Evolutionary conservation across 176 grass and related monocot species (phyloP).

Genomic region (Carex parvula): DNA sequence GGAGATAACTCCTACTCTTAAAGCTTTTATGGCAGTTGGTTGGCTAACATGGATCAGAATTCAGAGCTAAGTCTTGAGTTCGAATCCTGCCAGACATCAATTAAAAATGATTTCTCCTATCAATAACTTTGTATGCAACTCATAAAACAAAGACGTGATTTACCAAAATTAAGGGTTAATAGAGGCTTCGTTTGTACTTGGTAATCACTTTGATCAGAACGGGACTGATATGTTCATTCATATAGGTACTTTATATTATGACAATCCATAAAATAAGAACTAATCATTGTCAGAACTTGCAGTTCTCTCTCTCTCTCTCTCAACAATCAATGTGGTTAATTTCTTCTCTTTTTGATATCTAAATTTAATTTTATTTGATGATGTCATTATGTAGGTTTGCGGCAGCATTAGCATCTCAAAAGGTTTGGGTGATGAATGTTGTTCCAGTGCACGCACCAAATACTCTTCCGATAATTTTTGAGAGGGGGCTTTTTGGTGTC

Average conservation of each 20-base stretch:
- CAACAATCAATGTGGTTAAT: neutral
- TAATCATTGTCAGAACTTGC: neutral
- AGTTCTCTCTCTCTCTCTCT: neutral
- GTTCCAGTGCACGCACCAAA: conserved; percentile 75
- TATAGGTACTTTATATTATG: neutral
- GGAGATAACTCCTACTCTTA: neutral
- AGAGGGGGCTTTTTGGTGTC: conserved; percentile 73
- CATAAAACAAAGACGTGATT: neutral
- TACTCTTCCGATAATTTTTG: conserved; percentile 81
- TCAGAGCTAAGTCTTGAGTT: neutral
- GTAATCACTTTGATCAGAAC: neutral
- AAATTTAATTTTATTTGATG: conserved; percentile 19
- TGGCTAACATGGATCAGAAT: neutral
- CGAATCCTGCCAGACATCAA: neutral
- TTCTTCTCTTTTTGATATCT: conserved; percentile 5
- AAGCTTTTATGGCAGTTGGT: neutral
- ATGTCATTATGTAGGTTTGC: conserved; percentile 68
- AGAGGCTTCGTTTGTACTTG: neutral
- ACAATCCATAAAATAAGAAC: neutral
- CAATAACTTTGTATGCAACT: neutral
- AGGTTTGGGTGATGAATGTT: conserved; percentile 96
- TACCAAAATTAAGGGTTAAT: neutral
- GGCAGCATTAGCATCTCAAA: conserved; percentile 65
- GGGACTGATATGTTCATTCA: neutral
- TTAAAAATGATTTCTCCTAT: neutral